Conservation (phyloP, 257 asterid species). For the Penstemon davidsonii region DNA sequence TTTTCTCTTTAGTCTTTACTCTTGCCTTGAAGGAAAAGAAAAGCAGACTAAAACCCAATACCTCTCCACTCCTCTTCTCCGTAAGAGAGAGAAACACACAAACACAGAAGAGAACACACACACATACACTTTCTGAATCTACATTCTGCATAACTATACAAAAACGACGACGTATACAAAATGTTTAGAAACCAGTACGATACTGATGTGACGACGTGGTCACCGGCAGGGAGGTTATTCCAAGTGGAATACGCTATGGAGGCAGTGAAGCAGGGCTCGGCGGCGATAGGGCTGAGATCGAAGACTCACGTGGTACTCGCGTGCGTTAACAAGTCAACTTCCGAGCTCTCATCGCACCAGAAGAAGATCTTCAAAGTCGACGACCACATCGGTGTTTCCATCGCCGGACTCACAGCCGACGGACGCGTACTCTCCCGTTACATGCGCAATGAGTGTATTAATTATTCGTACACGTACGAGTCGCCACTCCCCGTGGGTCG, state of each 20-base stretch:
- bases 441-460: slow-evolving; percentile 94
- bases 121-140: not conserved
- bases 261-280: slow-evolving; percentile 99
- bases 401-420: slow-evolving; percentile 98
- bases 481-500: slow-evolving; percentile 90
- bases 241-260: slow-evolving; percentile 99
- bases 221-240: slow-evolving; percentile 95
- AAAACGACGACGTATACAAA: slow-evolving; percentile 5
- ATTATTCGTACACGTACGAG: slow-evolving; percentile 79
- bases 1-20: not conserved
- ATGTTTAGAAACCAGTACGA: slow-evolving; percentile 99
- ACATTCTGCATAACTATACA: not conserved
- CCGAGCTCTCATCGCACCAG: slow-evolving; percentile 97
- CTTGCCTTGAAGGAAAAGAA: slow-evolving; percentile 22
- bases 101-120: not conserved
- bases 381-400: slow-evolving; percentile 97
- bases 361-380: slow-evolving; percentile 99
- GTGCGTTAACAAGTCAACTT: slow-evolving; percentile 81
- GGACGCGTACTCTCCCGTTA: slow-evolving; percentile 94
- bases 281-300: slow-evolving; percentile 97
- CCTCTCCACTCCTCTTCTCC: not conserved
- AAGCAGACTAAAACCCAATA: not conserved
- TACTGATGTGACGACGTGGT: slow-evolving; percentile 98
- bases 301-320: slow-evolving; percentile 93
- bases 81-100: not conserved